Conservation (phyloP, 2,329 filamentous ascomycete species). For the Parastagonospora nodorum region DNA sequence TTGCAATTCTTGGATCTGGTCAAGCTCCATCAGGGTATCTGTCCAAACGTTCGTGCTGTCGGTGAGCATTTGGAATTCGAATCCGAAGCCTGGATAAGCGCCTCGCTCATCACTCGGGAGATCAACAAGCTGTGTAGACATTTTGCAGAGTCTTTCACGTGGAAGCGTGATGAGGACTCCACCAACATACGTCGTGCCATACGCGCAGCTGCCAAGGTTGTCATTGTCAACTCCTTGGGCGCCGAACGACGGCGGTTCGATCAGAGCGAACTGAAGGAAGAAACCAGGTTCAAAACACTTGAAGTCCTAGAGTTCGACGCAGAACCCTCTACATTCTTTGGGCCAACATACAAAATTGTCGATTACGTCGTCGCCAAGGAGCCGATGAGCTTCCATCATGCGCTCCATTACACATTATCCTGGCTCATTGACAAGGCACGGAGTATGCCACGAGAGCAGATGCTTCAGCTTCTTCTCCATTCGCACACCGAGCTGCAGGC, state of each 20-base stretch:
- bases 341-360: slow-evolving; percentile 64
- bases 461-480: slow-evolving; percentile 73
- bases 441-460: slow-evolving; percentile 68
- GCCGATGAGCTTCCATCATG: slow-evolving; percentile 95
- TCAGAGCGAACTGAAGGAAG: slow-evolving; percentile 84
- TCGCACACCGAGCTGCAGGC: slow-evolving; percentile 71
- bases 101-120: slow-evolving; percentile 90
- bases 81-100: slow-evolving; percentile 96
- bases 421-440: slow-evolving; percentile 94
- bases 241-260: slow-evolving; percentile 85
- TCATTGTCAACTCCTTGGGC: slow-evolving; percentile 88
- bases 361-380: slow-evolving; percentile 88
- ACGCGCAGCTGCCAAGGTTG: slow-evolving; percentile 75
- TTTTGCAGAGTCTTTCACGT: slow-evolving; percentile 83
- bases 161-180: slow-evolving; percentile 67
- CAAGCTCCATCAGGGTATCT: slow-evolving; percentile 96
- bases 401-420: slow-evolving; percentile 91
- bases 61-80: slow-evolving; percentile 98
- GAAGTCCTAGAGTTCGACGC: slow-evolving; percentile 79
- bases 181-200: slow-evolving; percentile 72
- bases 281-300: slow-evolving; percentile 79
- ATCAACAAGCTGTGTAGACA: slow-evolving; percentile 91
- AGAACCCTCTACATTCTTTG: slow-evolving; percentile 32
- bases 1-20: slow-evolving; percentile 94
- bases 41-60: slow-evolving; percentile 87